These are phyloP conservation scores for Lactuca saligna DNA, from an alignment of 129 eudicot genomes.

Conservation along the genomic window DNA sequence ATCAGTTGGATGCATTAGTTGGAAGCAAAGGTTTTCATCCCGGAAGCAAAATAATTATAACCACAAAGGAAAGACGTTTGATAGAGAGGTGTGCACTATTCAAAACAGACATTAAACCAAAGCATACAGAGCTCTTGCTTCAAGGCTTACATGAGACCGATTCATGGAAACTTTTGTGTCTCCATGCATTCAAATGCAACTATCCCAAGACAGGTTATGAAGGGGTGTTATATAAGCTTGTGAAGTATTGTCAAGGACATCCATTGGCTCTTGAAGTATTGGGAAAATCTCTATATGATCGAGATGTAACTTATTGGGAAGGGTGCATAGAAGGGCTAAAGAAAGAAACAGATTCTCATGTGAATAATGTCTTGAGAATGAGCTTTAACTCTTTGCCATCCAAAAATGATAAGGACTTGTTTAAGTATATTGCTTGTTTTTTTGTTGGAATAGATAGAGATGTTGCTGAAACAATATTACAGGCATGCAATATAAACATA, in stretches of 20 bases:
- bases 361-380: conserved; percentile 6
- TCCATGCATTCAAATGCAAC: conserved; percentile 32
- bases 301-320: conserved; percentile 3
- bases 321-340: conserved; percentile 22
- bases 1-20: conserved; percentile 24
- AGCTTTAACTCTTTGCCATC: conserved; percentile 24
- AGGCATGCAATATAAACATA: conserved; percentile 25
- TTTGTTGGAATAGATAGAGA: conserved; percentile 23
- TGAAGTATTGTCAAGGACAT: conserved; percentile 27
- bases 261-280: conserved; percentile 34
- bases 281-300: conserved; percentile 26
- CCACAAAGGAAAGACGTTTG: no score
- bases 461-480: conserved; percentile 3
- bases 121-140: conserved; percentile 5
- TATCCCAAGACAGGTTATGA: conserved; percentile 1
- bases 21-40: conserved; percentile 20
- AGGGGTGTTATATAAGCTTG: conserved; percentile 16
- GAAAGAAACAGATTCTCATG: conserved; percentile 5
- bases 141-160: neutral
- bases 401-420: conserved; percentile 30
- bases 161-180: conserved; percentile 27
- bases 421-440: conserved; percentile 40
- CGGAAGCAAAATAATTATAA: conserved; percentile 16
- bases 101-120: neutral
- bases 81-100: no score